These are phyloP conservation scores for Salisapilia sapeloensis DNA, from an alignment of 352 stramenopile species.

Conservation along the genomic window DNA sequence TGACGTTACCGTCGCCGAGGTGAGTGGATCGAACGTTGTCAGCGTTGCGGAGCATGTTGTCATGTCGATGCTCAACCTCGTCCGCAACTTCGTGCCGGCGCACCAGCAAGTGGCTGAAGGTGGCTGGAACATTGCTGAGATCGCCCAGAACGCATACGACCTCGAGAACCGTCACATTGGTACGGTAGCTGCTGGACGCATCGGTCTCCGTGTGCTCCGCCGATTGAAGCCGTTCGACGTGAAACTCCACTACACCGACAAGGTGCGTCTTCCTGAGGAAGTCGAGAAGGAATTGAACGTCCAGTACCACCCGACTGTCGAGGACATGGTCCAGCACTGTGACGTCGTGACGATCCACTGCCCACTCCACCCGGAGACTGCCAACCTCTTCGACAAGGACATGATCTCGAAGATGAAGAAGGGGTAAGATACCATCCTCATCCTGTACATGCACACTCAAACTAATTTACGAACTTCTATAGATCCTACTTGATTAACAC, in stretches of 20 bases:
- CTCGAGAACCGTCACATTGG: constrained; percentile 23
- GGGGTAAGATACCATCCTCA: no score
- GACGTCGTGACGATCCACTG: constrained; percentile 67
- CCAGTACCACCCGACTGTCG: constrained; percentile 11
- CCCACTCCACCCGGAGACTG: constrained; percentile 43
- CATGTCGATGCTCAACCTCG: no score
- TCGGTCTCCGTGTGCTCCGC: constrained; percentile 14
- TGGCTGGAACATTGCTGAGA: constrained; percentile 20
- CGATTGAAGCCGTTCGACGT: constrained; percentile 24
- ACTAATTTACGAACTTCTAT: no score
- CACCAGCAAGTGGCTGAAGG: constrained; percentile 19
- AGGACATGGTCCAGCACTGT: constrained; percentile 26
- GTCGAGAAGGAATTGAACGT: constrained; percentile 26
- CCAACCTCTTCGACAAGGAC: constrained; percentile 42
- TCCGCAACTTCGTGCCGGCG: constrained; percentile 28
- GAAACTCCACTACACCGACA: constrained; percentile 29
- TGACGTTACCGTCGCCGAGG: constrained; percentile 20
- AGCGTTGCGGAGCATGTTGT: constrained; percentile 26
- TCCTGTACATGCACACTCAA: no score
- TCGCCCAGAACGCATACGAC: constrained; percentile 15
- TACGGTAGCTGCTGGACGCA: constrained; percentile 16
- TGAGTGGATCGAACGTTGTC: constrained; percentile 23
- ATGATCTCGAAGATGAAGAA: constrained; percentile 47
- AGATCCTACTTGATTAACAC: constrained; percentile 76
- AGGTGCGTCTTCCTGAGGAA: constrained; percentile 12